Percentiles rank a stretch among this genome's conserved stretches.
phyloP scores from a whole-genome alignment of 2,329 filamentous ascomycete species.

The Venturia carpophila region DNA sequence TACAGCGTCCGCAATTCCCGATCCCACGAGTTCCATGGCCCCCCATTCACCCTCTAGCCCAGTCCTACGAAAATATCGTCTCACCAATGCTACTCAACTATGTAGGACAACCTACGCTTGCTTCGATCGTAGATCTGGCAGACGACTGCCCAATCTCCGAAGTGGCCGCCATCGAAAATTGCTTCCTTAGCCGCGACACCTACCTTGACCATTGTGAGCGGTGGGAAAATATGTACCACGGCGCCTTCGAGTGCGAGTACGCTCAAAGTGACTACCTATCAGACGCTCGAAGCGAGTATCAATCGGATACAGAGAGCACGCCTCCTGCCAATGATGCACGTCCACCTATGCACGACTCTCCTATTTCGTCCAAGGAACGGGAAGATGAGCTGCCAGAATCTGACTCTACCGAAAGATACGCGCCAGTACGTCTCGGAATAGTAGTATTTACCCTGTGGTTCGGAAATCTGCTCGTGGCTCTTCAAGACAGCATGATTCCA shows the following conservation, averaged over 20 bases:
- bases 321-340: background rate
- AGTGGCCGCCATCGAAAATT: background rate
- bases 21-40: conserved; percentile 2
- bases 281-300: background rate
- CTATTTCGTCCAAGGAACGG: background rate
- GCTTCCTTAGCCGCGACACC: background rate
- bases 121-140: background rate
- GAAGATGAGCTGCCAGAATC: background rate
- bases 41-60: conserved; percentile 4
- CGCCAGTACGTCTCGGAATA: background rate
- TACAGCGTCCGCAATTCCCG: background rate
- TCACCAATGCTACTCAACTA: conserved; percentile 5
- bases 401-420: background rate
- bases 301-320: background rate
- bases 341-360: background rate
- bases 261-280: conserved; percentile 5
- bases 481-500: conserved; percentile 1
- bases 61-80: conserved; percentile 3
- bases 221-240: conserved; percentile 5
- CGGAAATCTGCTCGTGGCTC: background rate
- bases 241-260: background rate
- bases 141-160: background rate
- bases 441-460: conserved; percentile 7
- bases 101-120: background rate
- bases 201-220: conserved; percentile 1